Base-by-base conservation (phyloP, 495 filamentous ascomycete species). In the Oleoguttula mirabilis region DNA sequence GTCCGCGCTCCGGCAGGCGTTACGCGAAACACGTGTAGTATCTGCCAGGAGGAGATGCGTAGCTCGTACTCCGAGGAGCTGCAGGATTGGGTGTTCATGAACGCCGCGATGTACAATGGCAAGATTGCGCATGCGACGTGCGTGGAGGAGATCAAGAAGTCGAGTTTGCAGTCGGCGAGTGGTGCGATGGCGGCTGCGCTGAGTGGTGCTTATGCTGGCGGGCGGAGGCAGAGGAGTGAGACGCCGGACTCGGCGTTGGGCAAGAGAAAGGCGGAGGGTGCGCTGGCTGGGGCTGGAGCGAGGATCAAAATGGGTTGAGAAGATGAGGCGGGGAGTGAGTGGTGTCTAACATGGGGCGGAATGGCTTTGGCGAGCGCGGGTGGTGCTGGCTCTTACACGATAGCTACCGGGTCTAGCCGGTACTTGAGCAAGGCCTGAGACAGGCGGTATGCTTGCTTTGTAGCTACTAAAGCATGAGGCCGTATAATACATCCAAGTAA, bases 61-160 rank as follows among this genome's bases (percentile, higher is more conserved):
- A 87, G 76, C 46, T 68, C 69, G 25, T 96, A 85, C 83, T 79
- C 85, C 14, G 84, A 94, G 48, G 84, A 90, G 46, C 82, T 77
- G 15, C 85, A 95, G 59, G 86, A 96, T 47, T 95, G 86, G 70
- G 93, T 98, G 22, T 98, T 92, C 85, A 83, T 82, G 66, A 88
- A 98, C 60, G 82, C 90, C 0, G 66, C 82, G 36, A 73, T 77
- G 52, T 71, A 88, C 27, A 82, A 79, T n/a, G 72, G 66, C 37
- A 76, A 82, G 45, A 77, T 92, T 12, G 95, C 83, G 43, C 90
- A 98, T 62, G 86, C 82, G 16, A 90, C 74, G 41, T 96, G 92
- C 51, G 81, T 88, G 57, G 72, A 72, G 28, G 88, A 96, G 64
- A 82, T 86, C 6, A 81, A 70, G 45, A 82, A 76, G 58, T 23